Evolutionary conservation across 2,329 filamentous ascomycete genomes (phyloP), one percentile per base, ranked within the genome.

Genomic region (Leptographium radiaticola): DNA sequence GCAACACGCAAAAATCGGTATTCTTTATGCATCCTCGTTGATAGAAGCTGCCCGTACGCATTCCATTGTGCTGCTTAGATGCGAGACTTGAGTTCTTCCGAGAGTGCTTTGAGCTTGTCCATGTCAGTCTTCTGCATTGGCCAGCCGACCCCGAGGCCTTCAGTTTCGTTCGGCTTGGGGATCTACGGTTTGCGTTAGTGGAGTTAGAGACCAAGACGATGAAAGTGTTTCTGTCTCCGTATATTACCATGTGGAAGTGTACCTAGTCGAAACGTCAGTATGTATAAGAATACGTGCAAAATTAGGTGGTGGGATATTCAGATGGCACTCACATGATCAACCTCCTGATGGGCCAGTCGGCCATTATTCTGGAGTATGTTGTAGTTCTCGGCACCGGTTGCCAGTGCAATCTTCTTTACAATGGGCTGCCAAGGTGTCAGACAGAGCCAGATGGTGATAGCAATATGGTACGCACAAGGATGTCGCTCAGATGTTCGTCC

Each of bases 301-400:
- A 5, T 33, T 31, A 6, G 15, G 13, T 15, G 25, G n/a, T 48
- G 25, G 11, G 20, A n/a, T n/a, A 16, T 25, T 5, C 25, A 20
- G 33, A 46, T 43, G 43, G 25, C 51, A 72, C 81, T 71, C 72
- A 93, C 91, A 72, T 98, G 93, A 61, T 89, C 86, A 58, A 98
- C 91, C 59, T 86, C 75, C 72, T 97, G 93, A 69, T 98, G 93
- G 18, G 93, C 93, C 63, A 91, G 80, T 25, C 80, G 75, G 52
- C 93, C 93, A 65, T 98, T 98, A 73, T 98, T 98, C 73, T 98
- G 93, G 56, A 98, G 74, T 49, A 98, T 79, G 66, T 98, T 98
- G 76, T 89, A 98, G 68, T 97, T 79, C 51, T 75, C 73, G 5
- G 86, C 83, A 40, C 87, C 87, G 5, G 80, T 82, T 33, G 89